phyloP scores from a whole-genome alignment of 495 filamentous ascomycete species.

The Cladorrhinum samala region DNA sequence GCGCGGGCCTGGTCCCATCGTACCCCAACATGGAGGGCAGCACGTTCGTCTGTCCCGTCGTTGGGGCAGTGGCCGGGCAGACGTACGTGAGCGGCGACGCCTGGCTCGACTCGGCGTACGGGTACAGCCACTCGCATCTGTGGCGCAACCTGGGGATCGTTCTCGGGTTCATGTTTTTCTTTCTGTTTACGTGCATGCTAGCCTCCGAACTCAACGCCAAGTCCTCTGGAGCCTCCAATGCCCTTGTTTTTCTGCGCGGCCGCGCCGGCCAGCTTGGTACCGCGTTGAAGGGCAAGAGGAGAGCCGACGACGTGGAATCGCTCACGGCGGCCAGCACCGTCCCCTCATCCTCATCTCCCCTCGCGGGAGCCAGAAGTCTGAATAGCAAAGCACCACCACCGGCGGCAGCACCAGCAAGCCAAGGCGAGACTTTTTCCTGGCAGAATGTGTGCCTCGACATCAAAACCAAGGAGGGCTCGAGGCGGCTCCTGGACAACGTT shows the following conservation, averaged over 20 bases:
- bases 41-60: conserved; percentile 46
- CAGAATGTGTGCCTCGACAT: conserved; percentile 67
- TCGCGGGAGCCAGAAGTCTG: neutral
- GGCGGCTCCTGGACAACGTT: conserved; percentile 61
- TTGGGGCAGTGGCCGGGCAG: conserved; percentile 44
- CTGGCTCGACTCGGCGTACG: conserved; percentile 52
- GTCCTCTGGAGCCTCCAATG: conserved; percentile 8
- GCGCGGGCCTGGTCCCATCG: conserved; percentile 40
- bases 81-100: conserved; percentile 49
- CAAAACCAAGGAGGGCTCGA: conserved; percentile 56
- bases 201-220: conserved; percentile 46
- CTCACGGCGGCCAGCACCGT: too few species aligned
- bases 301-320: conserved; percentile 30
- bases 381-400: too few species aligned
- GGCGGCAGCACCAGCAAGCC: too few species aligned
- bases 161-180: conserved; percentile 59
- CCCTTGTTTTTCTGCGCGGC: conserved; percentile 26
- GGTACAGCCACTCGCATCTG: conserved; percentile 55
- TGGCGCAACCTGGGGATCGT: conserved; percentile 77
- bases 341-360: neutral
- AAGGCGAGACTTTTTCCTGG: conserved; percentile 56
- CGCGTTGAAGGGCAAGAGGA: too few species aligned
- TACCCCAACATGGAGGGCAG: conserved; percentile 23
- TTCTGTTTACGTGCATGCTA: conserved; percentile 58
- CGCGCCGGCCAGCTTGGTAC: conserved; percentile 20